phyloP scores from a whole-genome alignment of 108 stramenopile species.

The Schizochytrium sp. region DNA sequence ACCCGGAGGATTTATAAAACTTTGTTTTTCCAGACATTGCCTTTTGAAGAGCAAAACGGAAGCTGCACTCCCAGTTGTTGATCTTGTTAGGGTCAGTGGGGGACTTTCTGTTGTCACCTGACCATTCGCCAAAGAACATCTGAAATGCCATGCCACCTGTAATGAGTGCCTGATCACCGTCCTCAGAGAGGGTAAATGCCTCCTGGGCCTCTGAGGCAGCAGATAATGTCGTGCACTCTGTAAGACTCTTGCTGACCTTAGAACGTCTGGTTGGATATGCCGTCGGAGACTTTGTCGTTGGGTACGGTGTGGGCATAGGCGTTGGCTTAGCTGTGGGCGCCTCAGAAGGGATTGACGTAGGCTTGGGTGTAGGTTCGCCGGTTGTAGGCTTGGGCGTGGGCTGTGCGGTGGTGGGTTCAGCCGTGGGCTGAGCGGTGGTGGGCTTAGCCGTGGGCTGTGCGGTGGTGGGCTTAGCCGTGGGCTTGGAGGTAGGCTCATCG shows the following conservation, averaged over 20 bases:
- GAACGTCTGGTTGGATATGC: neutral
- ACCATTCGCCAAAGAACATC: neutral
- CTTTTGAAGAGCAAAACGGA: neutral
- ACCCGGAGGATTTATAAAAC: neutral
- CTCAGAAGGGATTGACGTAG: neutral
- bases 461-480: neutral
- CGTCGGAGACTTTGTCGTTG: neutral
- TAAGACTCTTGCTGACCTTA: too few species aligned
- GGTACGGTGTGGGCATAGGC: constrained; percentile 16
- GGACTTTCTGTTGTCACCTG: neutral
- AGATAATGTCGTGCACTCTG: too few species aligned
- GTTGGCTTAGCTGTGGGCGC: constrained; percentile 2
- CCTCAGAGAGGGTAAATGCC: neutral
- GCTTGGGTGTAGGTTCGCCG: neutral
- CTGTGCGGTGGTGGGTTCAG: neutral
- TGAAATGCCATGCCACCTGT: neutral
- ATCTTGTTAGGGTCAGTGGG: constrained; percentile 31
- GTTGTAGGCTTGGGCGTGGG: constrained; percentile 26
- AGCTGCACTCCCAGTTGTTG: constrained; percentile 27
- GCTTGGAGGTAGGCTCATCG: neutral
- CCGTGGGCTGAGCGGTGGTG: neutral
- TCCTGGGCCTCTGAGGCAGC: neutral
- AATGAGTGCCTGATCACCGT: neutral
- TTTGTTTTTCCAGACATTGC: neutral
- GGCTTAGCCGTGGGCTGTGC: neutral